Conservation (phyloP, 2,329 filamentous ascomycete species). For the Epichloe brachyelytri region DNA sequence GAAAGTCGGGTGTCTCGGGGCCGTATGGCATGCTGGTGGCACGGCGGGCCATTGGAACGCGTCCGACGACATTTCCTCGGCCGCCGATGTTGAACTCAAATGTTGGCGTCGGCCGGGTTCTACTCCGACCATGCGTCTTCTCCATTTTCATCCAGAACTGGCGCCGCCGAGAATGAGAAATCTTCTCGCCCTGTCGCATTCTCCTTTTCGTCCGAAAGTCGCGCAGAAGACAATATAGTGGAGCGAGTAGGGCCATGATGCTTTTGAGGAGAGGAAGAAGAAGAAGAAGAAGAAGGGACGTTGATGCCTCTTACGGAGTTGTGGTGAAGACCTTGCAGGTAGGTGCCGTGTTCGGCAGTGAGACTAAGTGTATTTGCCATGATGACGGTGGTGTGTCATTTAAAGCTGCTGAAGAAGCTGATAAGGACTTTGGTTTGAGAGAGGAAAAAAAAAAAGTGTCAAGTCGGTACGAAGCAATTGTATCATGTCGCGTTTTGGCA, state of each 20-base stretch:
- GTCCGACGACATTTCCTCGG: background rate
- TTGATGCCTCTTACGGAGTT: background rate
- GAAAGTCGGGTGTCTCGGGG: slow-evolving; percentile 7
- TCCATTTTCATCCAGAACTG: background rate
- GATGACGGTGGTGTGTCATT: background rate
- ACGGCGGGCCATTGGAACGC: background rate
- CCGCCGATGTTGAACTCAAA: background rate
- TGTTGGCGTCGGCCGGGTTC: slow-evolving; percentile 1
- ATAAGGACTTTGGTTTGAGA: background rate
- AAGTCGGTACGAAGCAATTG: too few species aligned
- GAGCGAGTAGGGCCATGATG: background rate
- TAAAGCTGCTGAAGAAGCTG: background rate
- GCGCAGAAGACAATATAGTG: background rate
- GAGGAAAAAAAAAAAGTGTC: background rate
- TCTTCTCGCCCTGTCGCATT: background rate
- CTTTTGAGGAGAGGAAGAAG: background rate
- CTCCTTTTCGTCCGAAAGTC: slow-evolving; percentile 2
- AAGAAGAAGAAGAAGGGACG: background rate
- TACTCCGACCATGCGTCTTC: slow-evolving; percentile 3
- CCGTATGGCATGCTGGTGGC: background rate
- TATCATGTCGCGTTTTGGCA: background rate
- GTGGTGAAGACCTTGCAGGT: slow-evolving; percentile 1
- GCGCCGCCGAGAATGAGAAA: background rate
- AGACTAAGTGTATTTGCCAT: slow-evolving; percentile 5
- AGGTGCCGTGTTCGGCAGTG: background rate